Percentiles rank a stretch among this genome's conserved stretches.
These are phyloP conservation scores for Cocos nucifera DNA, from an alignment of 176 grass and related monocot genomes.

Conservation along the genomic window DNA sequence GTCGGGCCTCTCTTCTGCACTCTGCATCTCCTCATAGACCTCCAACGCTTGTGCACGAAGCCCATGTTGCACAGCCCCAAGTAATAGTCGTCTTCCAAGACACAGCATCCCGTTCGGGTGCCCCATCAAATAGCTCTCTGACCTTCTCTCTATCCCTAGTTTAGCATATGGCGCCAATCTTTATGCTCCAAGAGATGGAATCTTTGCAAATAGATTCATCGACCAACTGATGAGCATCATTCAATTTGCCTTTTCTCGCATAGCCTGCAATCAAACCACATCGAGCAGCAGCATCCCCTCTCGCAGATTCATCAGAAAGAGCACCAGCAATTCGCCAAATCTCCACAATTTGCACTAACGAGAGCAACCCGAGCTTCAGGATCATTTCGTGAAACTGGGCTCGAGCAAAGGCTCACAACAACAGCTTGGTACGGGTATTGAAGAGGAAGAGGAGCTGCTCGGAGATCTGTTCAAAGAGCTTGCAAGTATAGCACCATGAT, in stretches of 20 bases:
- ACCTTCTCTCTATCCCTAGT: not conserved
- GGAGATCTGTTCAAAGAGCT: conserved; percentile 34
- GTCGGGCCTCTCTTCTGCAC: conserved; percentile 16
- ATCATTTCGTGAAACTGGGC: conserved; percentile 25
- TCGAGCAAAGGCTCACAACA: not conserved
- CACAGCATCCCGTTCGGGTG: not conserved
- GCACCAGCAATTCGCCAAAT: conserved; percentile 7
- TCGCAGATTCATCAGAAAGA: conserved; percentile 15
- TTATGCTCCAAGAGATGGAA: conserved; percentile 38
- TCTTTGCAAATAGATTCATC: conserved; percentile 25
- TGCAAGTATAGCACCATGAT: conserved; percentile 26
- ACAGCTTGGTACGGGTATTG: conserved; percentile 14
- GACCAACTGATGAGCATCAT: conserved; percentile 22
- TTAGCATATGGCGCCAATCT: conserved; percentile 23
- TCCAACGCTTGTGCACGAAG: conserved; percentile 20
- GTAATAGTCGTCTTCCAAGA: conserved; percentile 18
- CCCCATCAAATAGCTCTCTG: conserved; percentile 20
- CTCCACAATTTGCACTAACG: conserved; percentile 31
- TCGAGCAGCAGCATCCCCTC: conserved; percentile 24
- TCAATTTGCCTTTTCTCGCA: conserved; percentile 21
- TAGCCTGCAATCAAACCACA: conserved; percentile 19
- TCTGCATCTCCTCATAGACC: conserved; percentile 29
- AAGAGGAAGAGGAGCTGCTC: conserved; percentile 23
- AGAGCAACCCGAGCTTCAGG: conserved; percentile 29
- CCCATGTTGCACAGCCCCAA: conserved; percentile 1